Percentiles rank a stretch among this genome's conserved stretches.
Conservation (phyloP, 2,329 filamentous ascomycete genomes). For the Neonectria sp. region DNA sequence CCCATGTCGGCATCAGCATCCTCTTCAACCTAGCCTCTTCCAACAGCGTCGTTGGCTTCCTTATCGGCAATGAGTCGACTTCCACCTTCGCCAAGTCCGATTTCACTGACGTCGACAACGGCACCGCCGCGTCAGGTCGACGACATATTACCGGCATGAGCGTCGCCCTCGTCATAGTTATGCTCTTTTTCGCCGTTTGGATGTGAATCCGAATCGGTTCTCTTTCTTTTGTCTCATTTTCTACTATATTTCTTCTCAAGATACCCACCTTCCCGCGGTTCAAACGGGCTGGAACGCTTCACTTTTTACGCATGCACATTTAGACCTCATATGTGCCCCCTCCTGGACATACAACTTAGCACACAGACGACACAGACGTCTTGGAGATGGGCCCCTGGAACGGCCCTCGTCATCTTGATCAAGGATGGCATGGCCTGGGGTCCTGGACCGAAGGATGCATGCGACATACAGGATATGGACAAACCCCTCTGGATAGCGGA, state of each 20-base stretch:
- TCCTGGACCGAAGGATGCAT: slow-evolving; percentile 24
- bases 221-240: slow-evolving; percentile 9
- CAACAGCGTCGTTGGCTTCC: slow-evolving; percentile 87
- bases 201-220: slow-evolving; percentile 34
- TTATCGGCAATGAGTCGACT: slow-evolving; percentile 91
- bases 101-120: slow-evolving; percentile 77
- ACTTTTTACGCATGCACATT: slow-evolving; percentile 8
- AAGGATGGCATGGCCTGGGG: neutral
- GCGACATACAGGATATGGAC: slow-evolving; percentile 35
- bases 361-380: slow-evolving; percentile 2
- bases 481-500: slow-evolving; percentile 29
- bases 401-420: neutral
- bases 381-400: neutral
- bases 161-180: slow-evolving; percentile 47
- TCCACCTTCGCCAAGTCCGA: slow-evolving; percentile 86
- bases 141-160: slow-evolving; percentile 48
- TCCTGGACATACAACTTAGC: slow-evolving; percentile 11
- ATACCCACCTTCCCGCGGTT: slow-evolving; percentile 48
- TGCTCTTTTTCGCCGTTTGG: slow-evolving; percentile 49
- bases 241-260: slow-evolving; percentile 40
- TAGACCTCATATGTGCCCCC: slow-evolving; percentile 20
- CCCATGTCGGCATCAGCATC: slow-evolving; percentile 85
- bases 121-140: slow-evolving; percentile 69
- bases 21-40: slow-evolving; percentile 87
- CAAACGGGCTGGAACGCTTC: slow-evolving; percentile 40